Conservation (phyloP, 169 alveolate species). For the Plasmodium adleri region DNA sequence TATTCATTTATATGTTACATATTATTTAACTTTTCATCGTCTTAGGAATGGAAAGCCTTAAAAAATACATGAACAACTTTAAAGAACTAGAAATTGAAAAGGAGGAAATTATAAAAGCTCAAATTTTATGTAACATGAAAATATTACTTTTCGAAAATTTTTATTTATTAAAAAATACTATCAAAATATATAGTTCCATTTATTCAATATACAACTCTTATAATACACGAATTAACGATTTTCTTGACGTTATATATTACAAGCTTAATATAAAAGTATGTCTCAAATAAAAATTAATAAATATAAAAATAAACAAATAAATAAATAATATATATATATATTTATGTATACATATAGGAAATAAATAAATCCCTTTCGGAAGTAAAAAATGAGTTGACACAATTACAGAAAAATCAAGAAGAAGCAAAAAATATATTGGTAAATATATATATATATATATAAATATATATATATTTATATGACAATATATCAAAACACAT, state of each 20-base stretch:
- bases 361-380: slow-evolving; percentile 69
- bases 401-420: slow-evolving; percentile 44
- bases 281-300: neutral
- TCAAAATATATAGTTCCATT: slow-evolving; percentile 66
- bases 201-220: slow-evolving; percentile 66
- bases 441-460: neutral
- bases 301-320: neutral
- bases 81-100: slow-evolving; percentile 59
- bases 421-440: slow-evolving; percentile 56
- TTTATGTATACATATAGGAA: slow-evolving; percentile 25
- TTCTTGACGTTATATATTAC: slow-evolving; percentile 59
- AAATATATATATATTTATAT: no score
- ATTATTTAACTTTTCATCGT: neutral
- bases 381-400: slow-evolving; percentile 57
- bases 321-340: neutral
- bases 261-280: slow-evolving; percentile 69
- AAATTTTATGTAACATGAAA: slow-evolving; percentile 75
- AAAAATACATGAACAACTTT: slow-evolving; percentile 66
- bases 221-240: slow-evolving; percentile 61
- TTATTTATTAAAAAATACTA: slow-evolving; percentile 62
- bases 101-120: slow-evolving; percentile 74
- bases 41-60: slow-evolving; percentile 65
- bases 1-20: neutral
- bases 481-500: neutral
- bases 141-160: slow-evolving; percentile 57